Percentiles rank a stretch among this genome's conserved stretches.
Conservation (phyloP, 2,329 filamentous ascomycete species). For the Lachnellula hyalina region DNA sequence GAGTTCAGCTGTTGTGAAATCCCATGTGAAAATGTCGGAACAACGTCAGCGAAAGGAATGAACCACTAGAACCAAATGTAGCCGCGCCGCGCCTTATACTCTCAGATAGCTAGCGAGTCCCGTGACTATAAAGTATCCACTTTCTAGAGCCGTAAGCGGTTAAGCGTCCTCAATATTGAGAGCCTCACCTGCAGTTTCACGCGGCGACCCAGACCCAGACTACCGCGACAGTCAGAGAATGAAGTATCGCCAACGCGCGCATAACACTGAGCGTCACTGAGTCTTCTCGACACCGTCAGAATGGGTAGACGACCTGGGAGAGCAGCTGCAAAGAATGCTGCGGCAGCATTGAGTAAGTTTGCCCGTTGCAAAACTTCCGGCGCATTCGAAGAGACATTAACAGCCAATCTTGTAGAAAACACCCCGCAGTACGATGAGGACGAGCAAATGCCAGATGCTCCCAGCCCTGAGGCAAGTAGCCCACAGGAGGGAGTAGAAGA, state of each 20-base stretch:
- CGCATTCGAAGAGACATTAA: slow-evolving; percentile 9
- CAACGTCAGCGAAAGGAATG: neutral
- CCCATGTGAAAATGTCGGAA: slow-evolving; percentile 1
- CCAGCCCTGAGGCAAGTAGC: slow-evolving; percentile 25
- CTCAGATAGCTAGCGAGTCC: neutral
- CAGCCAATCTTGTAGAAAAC: slow-evolving; percentile 36
- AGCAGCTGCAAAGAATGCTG: slow-evolving; percentile 49
- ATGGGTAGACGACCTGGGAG: slow-evolving; percentile 47
- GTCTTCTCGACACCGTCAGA: neutral
- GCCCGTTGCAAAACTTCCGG: slow-evolving; percentile 8
- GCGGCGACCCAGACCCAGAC: too few species aligned
- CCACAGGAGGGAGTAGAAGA: slow-evolving; percentile 29
- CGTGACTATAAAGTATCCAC: neutral
- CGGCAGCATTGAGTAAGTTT: slow-evolving; percentile 47
- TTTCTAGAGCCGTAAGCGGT: neutral
- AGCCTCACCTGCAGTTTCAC: neutral
- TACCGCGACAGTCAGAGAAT: neutral
- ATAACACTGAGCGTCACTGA: neutral
- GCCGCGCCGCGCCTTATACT: neutral
- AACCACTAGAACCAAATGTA: too few species aligned
- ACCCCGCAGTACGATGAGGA: slow-evolving; percentile 43
- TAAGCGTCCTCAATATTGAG: neutral
- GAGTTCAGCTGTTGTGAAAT: neutral
- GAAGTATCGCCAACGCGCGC: neutral
- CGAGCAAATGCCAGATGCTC: slow-evolving; percentile 39